These are phyloP conservation scores for Pinus taeda DNA, from an alignment of 75 land plant genomes.

Conservation along the genomic window DNA sequence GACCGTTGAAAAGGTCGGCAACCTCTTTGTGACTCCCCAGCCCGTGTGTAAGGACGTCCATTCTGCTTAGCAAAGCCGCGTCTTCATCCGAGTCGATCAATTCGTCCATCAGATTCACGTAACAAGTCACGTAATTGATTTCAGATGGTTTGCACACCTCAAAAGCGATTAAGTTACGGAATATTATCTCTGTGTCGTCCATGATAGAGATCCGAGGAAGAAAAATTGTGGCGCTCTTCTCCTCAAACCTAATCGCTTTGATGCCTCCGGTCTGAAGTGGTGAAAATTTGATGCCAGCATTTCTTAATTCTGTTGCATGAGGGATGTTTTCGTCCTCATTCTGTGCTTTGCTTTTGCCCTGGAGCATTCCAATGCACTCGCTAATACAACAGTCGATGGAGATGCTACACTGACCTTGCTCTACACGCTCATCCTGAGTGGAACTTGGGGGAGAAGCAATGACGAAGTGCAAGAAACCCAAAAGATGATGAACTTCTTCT, in stretches of 20 bases:
- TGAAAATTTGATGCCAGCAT: slow-evolving; percentile 39
- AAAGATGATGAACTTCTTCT: slow-evolving; percentile 24
- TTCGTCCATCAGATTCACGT: background rate
- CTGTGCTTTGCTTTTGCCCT: slow-evolving; percentile 18
- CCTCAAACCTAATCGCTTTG: slow-evolving; percentile 42
- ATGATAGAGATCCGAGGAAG: slow-evolving; percentile 21
- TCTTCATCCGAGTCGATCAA: background rate
- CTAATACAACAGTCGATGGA: too few relatives aligned
- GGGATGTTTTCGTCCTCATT: slow-evolving; percentile 34
- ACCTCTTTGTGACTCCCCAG: background rate
- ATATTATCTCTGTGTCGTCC: slow-evolving; percentile 44
- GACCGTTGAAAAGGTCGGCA: too few relatives aligned
- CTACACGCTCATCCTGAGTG: too few relatives aligned
- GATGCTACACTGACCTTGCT: too few relatives aligned
- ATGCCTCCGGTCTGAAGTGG: slow-evolving; percentile 22
- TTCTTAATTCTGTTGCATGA: slow-evolving; percentile 41
- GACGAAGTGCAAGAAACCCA: slow-evolving; percentile 24
- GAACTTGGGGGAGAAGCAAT: background rate
- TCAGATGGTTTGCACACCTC: slow-evolving; percentile 43
- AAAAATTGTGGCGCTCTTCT: slow-evolving; percentile 34
- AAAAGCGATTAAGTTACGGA: slow-evolving; percentile 62
- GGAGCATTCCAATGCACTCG: too few relatives aligned
- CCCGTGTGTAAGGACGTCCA: background rate
- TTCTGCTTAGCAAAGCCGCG: background rate
- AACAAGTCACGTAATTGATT: too few relatives aligned